A percentile compares a stretch with the other conserved stretches of the same genome.
Conservation (phyloP, 805 yeast genomes). For the Blastobotrys terrestris region DNA sequence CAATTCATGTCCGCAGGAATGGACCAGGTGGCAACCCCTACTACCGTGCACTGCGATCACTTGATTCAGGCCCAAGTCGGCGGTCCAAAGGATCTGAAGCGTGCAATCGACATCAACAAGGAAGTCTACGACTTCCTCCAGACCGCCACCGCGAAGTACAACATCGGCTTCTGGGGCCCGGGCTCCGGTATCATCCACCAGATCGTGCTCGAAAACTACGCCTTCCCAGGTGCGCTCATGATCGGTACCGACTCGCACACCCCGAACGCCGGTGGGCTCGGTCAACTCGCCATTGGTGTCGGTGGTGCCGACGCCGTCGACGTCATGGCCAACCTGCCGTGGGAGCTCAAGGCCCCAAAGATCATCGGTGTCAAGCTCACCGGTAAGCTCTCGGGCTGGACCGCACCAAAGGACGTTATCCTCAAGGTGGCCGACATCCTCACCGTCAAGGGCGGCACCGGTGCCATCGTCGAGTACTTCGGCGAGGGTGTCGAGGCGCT, state of each 20-base stretch:
- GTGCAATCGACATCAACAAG: slow-evolving; percentile 83
- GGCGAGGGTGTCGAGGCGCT: slow-evolving; percentile 91
- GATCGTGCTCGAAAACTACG: slow-evolving; percentile 91
- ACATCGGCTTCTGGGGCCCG: slow-evolving; percentile 98
- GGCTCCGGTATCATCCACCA: slow-evolving; percentile 98
- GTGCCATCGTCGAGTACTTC: slow-evolving; percentile 90
- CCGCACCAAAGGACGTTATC: slow-evolving; percentile 95
- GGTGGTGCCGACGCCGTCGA: slow-evolving; percentile 99
- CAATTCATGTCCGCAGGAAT: slow-evolving; percentile 96
- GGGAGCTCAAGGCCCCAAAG: slow-evolving; percentile 98
- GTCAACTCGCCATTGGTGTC: slow-evolving; percentile 96
- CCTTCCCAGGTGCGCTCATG: slow-evolving; percentile 95
- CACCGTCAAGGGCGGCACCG: slow-evolving; percentile 98
- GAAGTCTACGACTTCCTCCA: slow-evolving; percentile 92
- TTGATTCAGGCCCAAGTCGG: slow-evolving; percentile 94
- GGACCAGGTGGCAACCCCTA: slow-evolving; percentile 87
- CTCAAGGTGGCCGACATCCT: slow-evolving; percentile 87
- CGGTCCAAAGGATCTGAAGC: slow-evolving; percentile 74
- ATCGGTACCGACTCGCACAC: slow-evolving; percentile 98
- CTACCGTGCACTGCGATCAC: slow-evolving; percentile 97
- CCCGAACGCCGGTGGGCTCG: slow-evolving; percentile 97
- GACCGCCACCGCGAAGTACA: slow-evolving; percentile 87
- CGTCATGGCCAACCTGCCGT: slow-evolving; percentile 86
- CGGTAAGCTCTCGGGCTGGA: slow-evolving; percentile 90
- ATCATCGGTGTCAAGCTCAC: slow-evolving; percentile 91